Conservation (phyloP, 2,329 filamentous ascomycete genomes). For the Tolypocladium paradoxum region DNA sequence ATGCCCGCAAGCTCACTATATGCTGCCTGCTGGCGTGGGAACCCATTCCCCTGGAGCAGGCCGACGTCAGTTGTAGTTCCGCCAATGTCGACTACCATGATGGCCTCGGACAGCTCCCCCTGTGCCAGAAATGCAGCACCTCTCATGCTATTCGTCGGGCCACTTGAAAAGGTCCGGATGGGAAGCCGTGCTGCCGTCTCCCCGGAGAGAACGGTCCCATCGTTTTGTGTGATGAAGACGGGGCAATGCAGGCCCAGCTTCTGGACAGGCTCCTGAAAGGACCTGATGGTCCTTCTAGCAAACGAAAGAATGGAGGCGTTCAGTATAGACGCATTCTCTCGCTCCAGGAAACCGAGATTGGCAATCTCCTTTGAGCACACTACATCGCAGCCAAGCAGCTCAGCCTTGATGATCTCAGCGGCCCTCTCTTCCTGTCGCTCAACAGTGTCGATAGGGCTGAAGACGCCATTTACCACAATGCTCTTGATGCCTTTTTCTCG, state of each 20-base stretch:
- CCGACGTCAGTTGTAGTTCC: constrained; percentile 58
- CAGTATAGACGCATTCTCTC: constrained; percentile 54
- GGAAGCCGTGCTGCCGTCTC: constrained; percentile 43
- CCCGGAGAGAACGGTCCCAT: constrained; percentile 48
- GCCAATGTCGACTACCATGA: constrained; percentile 56
- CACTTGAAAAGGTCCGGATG: constrained; percentile 51
- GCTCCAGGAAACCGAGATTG: constrained; percentile 44
- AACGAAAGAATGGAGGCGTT: constrained; percentile 52
- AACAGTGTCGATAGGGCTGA: constrained; percentile 40
- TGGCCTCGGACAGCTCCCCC: constrained; percentile 21
- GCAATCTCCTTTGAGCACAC: constrained; percentile 42
- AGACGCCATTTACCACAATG: constrained; percentile 38
- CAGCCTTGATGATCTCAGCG: constrained; percentile 27
- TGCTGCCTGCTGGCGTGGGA: constrained; percentile 51
- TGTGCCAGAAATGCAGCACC: constrained; percentile 49
- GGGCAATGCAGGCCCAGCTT: constrained; percentile 39
- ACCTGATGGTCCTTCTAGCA: constrained; percentile 43
- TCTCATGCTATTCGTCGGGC: constrained; percentile 53
- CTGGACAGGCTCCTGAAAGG: constrained; percentile 41
- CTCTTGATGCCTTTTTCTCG: constrained; percentile 30
- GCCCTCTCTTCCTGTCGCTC: constrained; percentile 38
- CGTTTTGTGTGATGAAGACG: constrained; percentile 53
- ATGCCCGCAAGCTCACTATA: constrained; percentile 54
- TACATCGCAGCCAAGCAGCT: constrained; percentile 31
- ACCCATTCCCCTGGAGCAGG: constrained; percentile 47